Base-by-base conservation (phyloP, 768 basidiomycete genomes). In the Daedaleopsis nitida region DNA sequence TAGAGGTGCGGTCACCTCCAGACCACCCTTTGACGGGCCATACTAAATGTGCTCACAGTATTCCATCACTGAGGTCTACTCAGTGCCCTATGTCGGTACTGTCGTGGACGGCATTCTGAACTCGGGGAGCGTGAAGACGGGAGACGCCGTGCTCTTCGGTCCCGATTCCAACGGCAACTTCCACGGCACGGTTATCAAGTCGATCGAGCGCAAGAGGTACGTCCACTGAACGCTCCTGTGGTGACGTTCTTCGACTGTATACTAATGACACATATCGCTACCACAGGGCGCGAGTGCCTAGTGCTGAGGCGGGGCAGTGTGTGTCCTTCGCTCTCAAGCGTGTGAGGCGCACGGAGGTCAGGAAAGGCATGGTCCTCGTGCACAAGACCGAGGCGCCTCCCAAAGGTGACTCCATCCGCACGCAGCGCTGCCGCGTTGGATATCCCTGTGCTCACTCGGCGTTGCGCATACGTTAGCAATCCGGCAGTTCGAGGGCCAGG, bases 341-440 rank as follows among this genome's bases (percentile, higher is more conserved):
- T 48, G 88, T 97, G 60, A 82, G 89, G 57, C 79, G 92, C 56
- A 83, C 86, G 9, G 85, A 87, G 21, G 86, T 98, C 10, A 80
- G 96, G 60, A 98, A 98, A 74, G 96, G 96, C 13, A 96, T 96
- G 96, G 92, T 97, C 3, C 77, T 98, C 47, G 87, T 95, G 0
- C 86, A 86, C 58, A 92, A 88, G 73, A 83, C 86, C 2, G 94
- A 96, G 12, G 76, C 76, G 8, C 88, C 85, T 27, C 95, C 95
- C 5, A 83, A 83, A 79, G 90, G 91, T 90, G 67, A 56, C 75
- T 62, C 48, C 17, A 37, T 39, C 12, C 27, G 14, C 5, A 23
- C 13, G 6, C 32, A n/a, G 23, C 14, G 32, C 24, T 38, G 13
- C 49, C 27, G n/a, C 51, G n/a, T 34, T 51, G 50, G 44, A 21